Evolutionary conservation across 768 basidiomycete species (phyloP).

Genomic region (Hericium alpestre): DNA sequence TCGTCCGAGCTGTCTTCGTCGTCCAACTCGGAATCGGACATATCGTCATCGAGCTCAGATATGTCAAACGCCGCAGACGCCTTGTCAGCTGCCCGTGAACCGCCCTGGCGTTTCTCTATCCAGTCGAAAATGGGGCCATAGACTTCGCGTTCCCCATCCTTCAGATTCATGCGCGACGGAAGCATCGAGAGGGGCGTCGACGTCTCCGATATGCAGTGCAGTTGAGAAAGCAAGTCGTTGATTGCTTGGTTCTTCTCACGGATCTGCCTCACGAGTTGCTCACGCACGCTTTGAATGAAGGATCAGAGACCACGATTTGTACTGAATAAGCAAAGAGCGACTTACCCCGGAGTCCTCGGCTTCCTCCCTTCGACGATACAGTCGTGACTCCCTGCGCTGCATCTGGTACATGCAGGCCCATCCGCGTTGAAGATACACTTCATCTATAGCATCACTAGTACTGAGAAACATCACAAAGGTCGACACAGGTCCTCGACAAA

Average conservation of each 20-base stretch:
- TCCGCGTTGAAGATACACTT: conserved; percentile 10
- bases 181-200: conserved; percentile 22
- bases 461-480: neutral
- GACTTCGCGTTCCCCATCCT: conserved; percentile 15
- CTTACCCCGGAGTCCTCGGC: conserved; percentile 24
- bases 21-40: neutral
- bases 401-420: conserved; percentile 7
- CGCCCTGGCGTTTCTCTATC: conserved; percentile 18
- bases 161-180: conserved; percentile 17
- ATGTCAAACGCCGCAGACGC: conserved; percentile 18
- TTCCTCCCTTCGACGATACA: conserved; percentile 23
- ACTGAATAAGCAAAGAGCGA: neutral
- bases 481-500: neutral
- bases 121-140: conserved; percentile 21
- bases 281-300: conserved; percentile 15
- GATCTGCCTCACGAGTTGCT: conserved; percentile 21
- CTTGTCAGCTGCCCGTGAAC: conserved; percentile 12
- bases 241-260: conserved; percentile 21
- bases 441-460: neutral
- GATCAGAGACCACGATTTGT: neutral
- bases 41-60: conserved; percentile 19
- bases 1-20: neutral
- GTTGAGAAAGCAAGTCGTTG: conserved; percentile 17
- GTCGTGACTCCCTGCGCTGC: conserved; percentile 18
- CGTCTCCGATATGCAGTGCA: conserved; percentile 18